Conservation (phyloP, 2,329 filamentous ascomycete genomes). For the Cladosporium oxysporum region DNA sequence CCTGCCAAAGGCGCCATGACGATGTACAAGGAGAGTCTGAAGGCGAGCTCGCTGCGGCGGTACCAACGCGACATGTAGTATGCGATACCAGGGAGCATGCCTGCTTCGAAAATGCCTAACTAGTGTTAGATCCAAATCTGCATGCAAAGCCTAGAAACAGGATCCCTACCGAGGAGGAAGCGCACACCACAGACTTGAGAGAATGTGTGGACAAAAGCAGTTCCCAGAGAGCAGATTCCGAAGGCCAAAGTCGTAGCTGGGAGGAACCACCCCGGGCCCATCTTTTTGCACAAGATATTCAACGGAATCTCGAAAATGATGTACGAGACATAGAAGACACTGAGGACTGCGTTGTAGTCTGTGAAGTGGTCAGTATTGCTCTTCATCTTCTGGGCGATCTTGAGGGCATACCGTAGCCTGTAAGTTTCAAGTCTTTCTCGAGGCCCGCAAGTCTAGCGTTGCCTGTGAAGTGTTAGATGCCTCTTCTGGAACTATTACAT, state of each 20-base stretch:
- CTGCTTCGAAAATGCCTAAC: conserved; percentile 65
- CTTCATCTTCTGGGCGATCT: neutral
- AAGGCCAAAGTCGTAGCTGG: conserved; percentile 64
- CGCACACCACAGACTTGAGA: conserved; percentile 60
- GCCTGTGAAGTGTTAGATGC: conserved; percentile 50
- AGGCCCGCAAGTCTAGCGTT: conserved; percentile 66
- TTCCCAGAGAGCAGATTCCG: conserved; percentile 62
- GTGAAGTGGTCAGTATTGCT: neutral
- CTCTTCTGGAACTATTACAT: neutral
- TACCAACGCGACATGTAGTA: conserved; percentile 76
- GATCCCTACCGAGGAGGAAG: conserved; percentile 58
- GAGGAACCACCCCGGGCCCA: conserved; percentile 73
- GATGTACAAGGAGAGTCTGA: conserved; percentile 68
- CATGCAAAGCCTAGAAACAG: neutral
- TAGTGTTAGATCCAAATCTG: neutral
- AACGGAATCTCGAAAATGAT: conserved; percentile 71
- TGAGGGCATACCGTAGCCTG: conserved; percentile 50
- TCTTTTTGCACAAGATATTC: conserved; percentile 68
- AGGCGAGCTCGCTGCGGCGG: conserved; percentile 66
- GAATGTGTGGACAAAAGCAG: conserved; percentile 63
- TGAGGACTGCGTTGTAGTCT: conserved; percentile 66
- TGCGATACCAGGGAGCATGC: conserved; percentile 72
- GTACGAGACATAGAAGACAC: conserved; percentile 66
- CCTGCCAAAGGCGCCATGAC: conserved; percentile 71
- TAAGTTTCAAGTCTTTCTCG: conserved; percentile 58